phyloP scores from a whole-genome alignment of 257 asterid genomes.

The Penstemon eatonii region DNA sequence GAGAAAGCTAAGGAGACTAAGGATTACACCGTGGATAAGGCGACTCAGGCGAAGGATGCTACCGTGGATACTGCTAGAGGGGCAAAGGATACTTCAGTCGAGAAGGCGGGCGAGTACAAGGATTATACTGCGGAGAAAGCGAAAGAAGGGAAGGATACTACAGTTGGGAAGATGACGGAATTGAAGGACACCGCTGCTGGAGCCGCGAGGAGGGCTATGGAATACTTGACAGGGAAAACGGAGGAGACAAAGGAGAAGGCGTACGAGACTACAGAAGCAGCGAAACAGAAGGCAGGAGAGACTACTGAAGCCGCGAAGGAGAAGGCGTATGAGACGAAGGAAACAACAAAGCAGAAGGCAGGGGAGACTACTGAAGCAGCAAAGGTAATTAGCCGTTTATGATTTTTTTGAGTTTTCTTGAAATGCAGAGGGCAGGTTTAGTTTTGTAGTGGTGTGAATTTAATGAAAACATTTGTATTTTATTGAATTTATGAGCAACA shows the following conservation, averaged over 20 bases:
- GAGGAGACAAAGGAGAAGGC: constrained; percentile 51
- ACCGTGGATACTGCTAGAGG: constrained; percentile 23
- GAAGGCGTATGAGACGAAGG: constrained; percentile 37
- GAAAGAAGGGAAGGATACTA: constrained; percentile 52
- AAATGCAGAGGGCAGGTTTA: too few relatives aligned
- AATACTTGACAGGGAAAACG: constrained; percentile 63
- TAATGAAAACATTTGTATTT: neutral
- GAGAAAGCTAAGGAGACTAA: constrained; percentile 18
- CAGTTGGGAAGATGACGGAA: constrained; percentile 52
- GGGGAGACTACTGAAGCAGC: constrained; percentile 42
- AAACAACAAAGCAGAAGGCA: constrained; percentile 33
- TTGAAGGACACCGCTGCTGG: constrained; percentile 59
- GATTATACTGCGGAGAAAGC: constrained; percentile 52
- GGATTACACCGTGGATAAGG: constrained; percentile 23
- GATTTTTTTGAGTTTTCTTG: neutral
- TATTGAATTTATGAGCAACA: too few relatives aligned
- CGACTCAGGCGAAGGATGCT: constrained; percentile 26
- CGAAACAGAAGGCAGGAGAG: constrained; percentile 32
- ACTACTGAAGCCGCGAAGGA: constrained; percentile 41
- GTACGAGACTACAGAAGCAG: constrained; percentile 35
- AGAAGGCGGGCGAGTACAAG: constrained; percentile 35
- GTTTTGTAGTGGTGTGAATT: neutral
- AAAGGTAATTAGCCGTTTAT: constrained; percentile 56
- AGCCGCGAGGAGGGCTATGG: constrained; percentile 59
- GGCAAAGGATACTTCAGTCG: constrained; percentile 18